A percentile compares a stretch with the other conserved stretches of the same genome.
These are phyloP conservation scores for Hypoxylon crocopeplum DNA, from an alignment of 495 filamentous ascomycete species.

Conservation along the genomic window DNA sequence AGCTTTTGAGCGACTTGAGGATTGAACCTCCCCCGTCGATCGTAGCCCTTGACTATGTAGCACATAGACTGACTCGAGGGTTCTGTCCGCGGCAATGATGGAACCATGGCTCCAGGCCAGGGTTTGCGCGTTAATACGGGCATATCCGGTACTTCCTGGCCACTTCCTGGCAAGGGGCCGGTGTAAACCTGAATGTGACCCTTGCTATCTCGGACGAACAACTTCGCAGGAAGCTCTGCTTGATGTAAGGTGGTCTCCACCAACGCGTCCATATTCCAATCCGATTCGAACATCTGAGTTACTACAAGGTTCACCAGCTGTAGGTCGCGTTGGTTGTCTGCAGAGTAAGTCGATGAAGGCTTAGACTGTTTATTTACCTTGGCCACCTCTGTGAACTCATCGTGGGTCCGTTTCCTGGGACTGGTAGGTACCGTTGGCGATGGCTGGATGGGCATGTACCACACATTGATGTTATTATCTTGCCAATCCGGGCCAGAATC, in stretches of 20 bases:
- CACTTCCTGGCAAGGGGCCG: conserved; percentile 65
- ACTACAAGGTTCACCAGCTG: conserved; percentile 66
- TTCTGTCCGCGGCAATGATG: conserved; percentile 68
- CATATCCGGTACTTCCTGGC: conserved; percentile 63
- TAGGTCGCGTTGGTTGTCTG: conserved; percentile 49
- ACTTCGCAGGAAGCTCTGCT: conserved; percentile 69
- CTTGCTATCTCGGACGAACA: conserved; percentile 70
- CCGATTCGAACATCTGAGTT: conserved; percentile 80
- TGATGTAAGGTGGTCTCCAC: conserved; percentile 67
- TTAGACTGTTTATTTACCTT: conserved; percentile 5
- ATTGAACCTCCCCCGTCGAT: conserved; percentile 81
- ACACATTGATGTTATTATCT: conserved; percentile 79
- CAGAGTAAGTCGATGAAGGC: background rate
- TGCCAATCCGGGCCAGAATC: conserved; percentile 66
- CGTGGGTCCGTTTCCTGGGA: conserved; percentile 66
- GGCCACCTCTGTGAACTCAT: conserved; percentile 53
- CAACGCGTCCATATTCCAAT: conserved; percentile 75
- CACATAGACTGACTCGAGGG: conserved; percentile 73
- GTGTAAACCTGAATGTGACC: conserved; percentile 72
- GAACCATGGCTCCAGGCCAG: conserved; percentile 77
- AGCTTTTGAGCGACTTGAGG: conserved; percentile 63
- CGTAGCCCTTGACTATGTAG: conserved; percentile 81
- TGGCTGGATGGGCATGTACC: conserved; percentile 72
- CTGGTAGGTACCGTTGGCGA: conserved; percentile 31
- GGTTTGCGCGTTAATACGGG: conserved; percentile 78